Percentiles rank a stretch among this genome's conserved stretches.
Evolutionary conservation across 2,329 filamentous ascomycete genomes (phyloP).

Genomic region (Alternaria arbusti): DNA sequence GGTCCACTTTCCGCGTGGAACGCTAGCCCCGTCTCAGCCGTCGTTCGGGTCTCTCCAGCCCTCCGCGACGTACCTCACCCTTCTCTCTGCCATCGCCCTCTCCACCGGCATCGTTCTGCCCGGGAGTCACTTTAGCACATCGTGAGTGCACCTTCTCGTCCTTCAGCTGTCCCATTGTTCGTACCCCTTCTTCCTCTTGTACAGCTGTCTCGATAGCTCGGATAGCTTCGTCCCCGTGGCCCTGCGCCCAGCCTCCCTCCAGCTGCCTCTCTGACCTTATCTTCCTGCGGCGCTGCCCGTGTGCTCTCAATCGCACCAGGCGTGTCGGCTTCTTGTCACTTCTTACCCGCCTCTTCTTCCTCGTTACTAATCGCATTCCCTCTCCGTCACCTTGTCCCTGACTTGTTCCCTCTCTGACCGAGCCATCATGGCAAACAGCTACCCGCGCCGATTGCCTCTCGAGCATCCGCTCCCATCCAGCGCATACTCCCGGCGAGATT

Average conservation of each 20-base stretch:
- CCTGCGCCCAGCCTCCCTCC: constrained; percentile 37
- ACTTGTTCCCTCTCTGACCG: constrained; percentile 49
- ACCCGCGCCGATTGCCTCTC: constrained; percentile 37
- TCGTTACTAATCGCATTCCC: constrained; percentile 35
- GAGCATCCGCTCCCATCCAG: constrained; percentile 28
- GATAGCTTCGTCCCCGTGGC: constrained; percentile 41
- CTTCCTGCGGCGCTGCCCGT: constrained; percentile 39
- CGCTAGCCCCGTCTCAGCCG: constrained; percentile 32
- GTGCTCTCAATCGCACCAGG: constrained; percentile 42
- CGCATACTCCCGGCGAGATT: constrained; percentile 34
- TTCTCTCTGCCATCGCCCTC: constrained; percentile 32
- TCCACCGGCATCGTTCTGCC: constrained; percentile 29
- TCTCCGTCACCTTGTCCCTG: constrained; percentile 39
- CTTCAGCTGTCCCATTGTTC: constrained; percentile 36
- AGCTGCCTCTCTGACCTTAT: constrained; percentile 40
- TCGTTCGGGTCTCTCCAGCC: constrained; percentile 18
- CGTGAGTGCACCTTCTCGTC: constrained; percentile 48
- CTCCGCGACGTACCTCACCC: constrained; percentile 29
- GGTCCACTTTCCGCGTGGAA: constrained; percentile 30
- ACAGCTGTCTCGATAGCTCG: constrained; percentile 42
- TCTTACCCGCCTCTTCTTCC: constrained; percentile 20
- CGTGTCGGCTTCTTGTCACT: constrained; percentile 37
- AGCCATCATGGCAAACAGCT: constrained; percentile 53
- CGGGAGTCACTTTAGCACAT: constrained; percentile 41
- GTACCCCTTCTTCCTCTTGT: constrained; percentile 34